These are phyloP conservation scores for Chimonanthus salicifolius DNA, from an alignment of 164 flowering plant species.

Conservation along the genomic window DNA sequence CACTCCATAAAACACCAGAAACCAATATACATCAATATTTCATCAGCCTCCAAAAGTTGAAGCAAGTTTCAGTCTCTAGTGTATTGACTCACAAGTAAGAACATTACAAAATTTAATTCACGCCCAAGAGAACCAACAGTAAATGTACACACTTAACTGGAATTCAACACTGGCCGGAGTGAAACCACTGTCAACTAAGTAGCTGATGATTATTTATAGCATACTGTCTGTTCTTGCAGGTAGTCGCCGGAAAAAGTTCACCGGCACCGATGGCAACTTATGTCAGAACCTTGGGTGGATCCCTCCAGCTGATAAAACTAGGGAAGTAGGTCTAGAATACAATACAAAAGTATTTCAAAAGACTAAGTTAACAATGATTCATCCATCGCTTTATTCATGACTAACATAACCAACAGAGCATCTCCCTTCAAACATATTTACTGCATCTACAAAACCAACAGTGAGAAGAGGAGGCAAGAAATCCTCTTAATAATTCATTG, in stretches of 20 bases:
- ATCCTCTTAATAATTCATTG: neutral
- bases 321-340: too few species aligned
- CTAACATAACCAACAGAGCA: neutral
- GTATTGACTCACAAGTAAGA: neutral
- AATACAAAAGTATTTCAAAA: neutral
- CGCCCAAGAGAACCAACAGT: neutral
- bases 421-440: neutral
- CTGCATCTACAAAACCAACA: neutral
- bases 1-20: too few species aligned
- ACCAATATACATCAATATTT: too few species aligned
- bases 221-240: constrained; percentile 84
- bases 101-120: too few species aligned
- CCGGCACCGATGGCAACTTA: constrained; percentile 60
- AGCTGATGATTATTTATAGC: constrained; percentile 35
- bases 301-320: too few species aligned
- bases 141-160: neutral
- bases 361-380: neutral
- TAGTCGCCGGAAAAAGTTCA: constrained; percentile 87
- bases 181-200: neutral
- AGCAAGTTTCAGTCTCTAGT: neutral
- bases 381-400: neutral
- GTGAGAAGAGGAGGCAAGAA: neutral
- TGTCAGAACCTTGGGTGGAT: constrained; percentile 73
- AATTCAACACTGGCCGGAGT: neutral
- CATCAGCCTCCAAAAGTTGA: too few species aligned